phyloP scores from a whole-genome alignment of 2,329 filamentous ascomycete genomes.

The Thelonectria rubi region DNA sequence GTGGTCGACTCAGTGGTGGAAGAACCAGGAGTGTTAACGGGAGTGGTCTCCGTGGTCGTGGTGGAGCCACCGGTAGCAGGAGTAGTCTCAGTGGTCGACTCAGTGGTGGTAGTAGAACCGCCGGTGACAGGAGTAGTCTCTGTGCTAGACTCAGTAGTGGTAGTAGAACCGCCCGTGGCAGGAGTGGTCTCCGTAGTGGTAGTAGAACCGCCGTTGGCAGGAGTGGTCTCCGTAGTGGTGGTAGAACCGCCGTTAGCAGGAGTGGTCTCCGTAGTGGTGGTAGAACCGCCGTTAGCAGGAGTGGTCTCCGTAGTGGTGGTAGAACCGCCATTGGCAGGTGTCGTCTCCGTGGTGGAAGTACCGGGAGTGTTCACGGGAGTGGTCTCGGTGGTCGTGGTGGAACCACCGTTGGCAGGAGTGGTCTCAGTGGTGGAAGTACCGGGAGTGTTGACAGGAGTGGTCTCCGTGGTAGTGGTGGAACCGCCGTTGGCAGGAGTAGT shows the following conservation, averaged over 20 bases:
- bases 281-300: background rate
- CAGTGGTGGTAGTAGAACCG: slow-evolving; percentile 13
- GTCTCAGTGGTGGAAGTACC: slow-evolving; percentile 9
- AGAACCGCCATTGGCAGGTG: background rate
- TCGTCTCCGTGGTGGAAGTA: background rate
- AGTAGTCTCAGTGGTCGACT: slow-evolving; percentile 9
- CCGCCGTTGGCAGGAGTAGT: slow-evolving; percentile 5
- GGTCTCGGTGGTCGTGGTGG: slow-evolving; percentile 3
- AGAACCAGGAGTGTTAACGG: slow-evolving; percentile 1
- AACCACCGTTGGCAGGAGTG: background rate
- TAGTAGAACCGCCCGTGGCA: background rate
- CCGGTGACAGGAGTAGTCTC: slow-evolving; percentile 18
- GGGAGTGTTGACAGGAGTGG: background rate
- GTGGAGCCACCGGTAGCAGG: slow-evolving; percentile 4
- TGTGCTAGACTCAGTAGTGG: slow-evolving; percentile 15
- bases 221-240: slow-evolving; percentile 14
- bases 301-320: slow-evolving; percentile 5
- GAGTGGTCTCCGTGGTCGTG: slow-evolving; percentile 10
- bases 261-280: slow-evolving; percentile 12
- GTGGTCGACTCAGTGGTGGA: slow-evolving; percentile 7
- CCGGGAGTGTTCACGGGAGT: background rate
- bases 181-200: slow-evolving; percentile 19
- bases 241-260: background rate
- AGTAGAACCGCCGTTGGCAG: background rate
- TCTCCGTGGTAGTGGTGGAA: slow-evolving; percentile 3